Percentiles rank a stretch among this genome's conserved stretches.
phyloP scores from a whole-genome alignment of 106 monocot species.

The Phalaenopsis equestris region DNA sequence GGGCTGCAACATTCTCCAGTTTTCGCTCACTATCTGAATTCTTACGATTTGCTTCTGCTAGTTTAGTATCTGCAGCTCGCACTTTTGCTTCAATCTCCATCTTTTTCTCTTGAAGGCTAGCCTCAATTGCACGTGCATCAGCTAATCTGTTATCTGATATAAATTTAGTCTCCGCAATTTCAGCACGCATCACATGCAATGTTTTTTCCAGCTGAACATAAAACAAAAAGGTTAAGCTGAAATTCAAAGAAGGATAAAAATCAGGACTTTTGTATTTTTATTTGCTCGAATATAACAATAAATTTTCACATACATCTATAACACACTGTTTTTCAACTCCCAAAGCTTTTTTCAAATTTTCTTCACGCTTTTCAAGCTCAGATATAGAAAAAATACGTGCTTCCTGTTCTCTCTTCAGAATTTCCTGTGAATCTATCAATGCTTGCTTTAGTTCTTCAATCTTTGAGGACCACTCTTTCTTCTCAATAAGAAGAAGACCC shows the following conservation, averaged over 20 bases:
- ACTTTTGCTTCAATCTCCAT: slow-evolving; percentile 63
- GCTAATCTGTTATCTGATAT: slow-evolving; percentile 61
- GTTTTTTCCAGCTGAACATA: slow-evolving; percentile 73
- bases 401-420: slow-evolving; percentile 71
- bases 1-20: slow-evolving; percentile 56
- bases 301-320: slow-evolving; percentile 44
- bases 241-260: not conserved
- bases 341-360: slow-evolving; percentile 63
- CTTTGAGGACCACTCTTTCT: slow-evolving; percentile 71
- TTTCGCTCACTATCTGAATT: slow-evolving; percentile 67
- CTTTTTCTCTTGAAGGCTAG: slow-evolving; percentile 55
- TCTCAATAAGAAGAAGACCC: slow-evolving; percentile 92
- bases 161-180: slow-evolving; percentile 68
- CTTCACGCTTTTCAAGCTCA: slow-evolving; percentile 69
- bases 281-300: not conserved
- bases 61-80: slow-evolving; percentile 64
- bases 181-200: slow-evolving; percentile 58
- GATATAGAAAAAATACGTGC: slow-evolving; percentile 52
- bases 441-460: slow-evolving; percentile 53
- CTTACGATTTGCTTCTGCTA: slow-evolving; percentile 85
- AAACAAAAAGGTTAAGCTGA: not conserved
- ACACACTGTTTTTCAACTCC: slow-evolving; percentile 87
- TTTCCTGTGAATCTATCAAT: slow-evolving; percentile 54
- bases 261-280: not conserved
- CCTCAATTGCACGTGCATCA: slow-evolving; percentile 68